These are phyloP conservation scores for Nigrospora oryzae DNA, from an alignment of 2,329 filamentous ascomycete species.

Conservation along the genomic window DNA sequence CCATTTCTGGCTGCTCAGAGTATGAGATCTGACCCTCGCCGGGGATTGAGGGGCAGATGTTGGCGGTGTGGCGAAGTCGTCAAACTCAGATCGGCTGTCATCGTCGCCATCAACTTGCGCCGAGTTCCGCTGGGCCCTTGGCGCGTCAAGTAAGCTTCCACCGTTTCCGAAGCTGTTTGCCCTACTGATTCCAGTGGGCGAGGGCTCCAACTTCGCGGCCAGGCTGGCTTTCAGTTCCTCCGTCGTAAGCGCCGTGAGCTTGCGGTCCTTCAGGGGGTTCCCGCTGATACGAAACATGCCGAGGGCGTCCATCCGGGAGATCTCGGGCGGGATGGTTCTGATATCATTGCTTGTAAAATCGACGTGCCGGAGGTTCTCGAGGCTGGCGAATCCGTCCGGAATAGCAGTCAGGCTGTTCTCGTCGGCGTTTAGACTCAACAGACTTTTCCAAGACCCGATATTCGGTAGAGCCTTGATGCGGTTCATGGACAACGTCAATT, in stretches of 20 bases:
- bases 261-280: slow-evolving; percentile 87
- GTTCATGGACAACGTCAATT: slow-evolving; percentile 74
- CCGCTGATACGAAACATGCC: slow-evolving; percentile 69
- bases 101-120: slow-evolving; percentile 24
- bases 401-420: slow-evolving; percentile 73
- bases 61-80: slow-evolving; percentile 50
- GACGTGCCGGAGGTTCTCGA: slow-evolving; percentile 63
- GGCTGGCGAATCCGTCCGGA: slow-evolving; percentile 64
- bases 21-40: slow-evolving; percentile 37
- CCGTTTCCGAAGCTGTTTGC: slow-evolving; percentile 16
- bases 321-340: slow-evolving; percentile 61
- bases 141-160: slow-evolving; percentile 11
- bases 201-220: slow-evolving; percentile 55
- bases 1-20: slow-evolving; percentile 40
- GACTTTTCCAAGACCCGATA: slow-evolving; percentile 62
- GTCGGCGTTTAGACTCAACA: slow-evolving; percentile 67
- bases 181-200: slow-evolving; percentile 20
- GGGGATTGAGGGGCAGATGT: slow-evolving; percentile 44
- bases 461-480: slow-evolving; percentile 65
- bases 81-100: slow-evolving; percentile 40
- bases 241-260: slow-evolving; percentile 69
- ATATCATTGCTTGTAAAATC: slow-evolving; percentile 86
- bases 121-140: slow-evolving; percentile 1
- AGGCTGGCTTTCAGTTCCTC: slow-evolving; percentile 74
- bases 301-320: slow-evolving; percentile 73